Evolutionary conservation across 305 asterid species (phyloP).

Genomic region (Fraxinus sp.): DNA sequence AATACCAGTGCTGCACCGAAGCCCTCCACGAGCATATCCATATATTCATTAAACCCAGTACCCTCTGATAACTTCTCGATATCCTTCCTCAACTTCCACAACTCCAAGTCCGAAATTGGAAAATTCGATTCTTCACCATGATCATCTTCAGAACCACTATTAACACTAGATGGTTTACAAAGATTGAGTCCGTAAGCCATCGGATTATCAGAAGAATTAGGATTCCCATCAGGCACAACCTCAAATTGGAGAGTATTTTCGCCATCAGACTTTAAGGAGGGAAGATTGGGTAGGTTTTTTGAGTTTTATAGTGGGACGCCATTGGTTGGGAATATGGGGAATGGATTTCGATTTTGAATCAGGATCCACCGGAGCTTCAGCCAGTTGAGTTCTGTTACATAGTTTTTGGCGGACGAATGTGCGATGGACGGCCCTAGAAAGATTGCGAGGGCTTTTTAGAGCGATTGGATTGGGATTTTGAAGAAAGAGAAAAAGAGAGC

Average conservation of each 20-base stretch:
- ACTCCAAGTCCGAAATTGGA: constrained; percentile 34
- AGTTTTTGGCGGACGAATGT: constrained; percentile 31
- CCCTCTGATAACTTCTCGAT: constrained; percentile 56
- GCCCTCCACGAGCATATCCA: constrained; percentile 71
- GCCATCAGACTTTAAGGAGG: constrained; percentile 39
- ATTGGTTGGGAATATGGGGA: constrained; percentile 58
- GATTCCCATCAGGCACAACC: constrained; percentile 37
- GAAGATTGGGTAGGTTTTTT: constrained; percentile 58
- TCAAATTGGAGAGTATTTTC: constrained; percentile 58
- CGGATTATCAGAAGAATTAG: constrained; percentile 39
- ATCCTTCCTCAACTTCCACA: constrained; percentile 60
- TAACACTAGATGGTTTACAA: constrained; percentile 30
- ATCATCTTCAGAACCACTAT: background rate
- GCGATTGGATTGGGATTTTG: constrained; percentile 53
- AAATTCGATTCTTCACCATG: constrained; percentile 16
- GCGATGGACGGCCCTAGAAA: constrained; percentile 7
- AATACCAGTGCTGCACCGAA: constrained; percentile 57
- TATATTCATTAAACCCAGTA: constrained; percentile 49
- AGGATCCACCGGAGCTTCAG: constrained; percentile 33
- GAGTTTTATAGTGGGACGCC: constrained; percentile 62
- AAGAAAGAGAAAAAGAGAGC: constrained; percentile 56
- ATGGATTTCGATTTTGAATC: constrained; percentile 37
- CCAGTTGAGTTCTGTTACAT: constrained; percentile 49
- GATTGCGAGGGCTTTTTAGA: constrained; percentile 33
- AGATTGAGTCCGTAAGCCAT: constrained; percentile 62